phyloP scores from a whole-genome alignment of 2,329 filamentous ascomycete species.

The Elsinoe fawcettii region DNA sequence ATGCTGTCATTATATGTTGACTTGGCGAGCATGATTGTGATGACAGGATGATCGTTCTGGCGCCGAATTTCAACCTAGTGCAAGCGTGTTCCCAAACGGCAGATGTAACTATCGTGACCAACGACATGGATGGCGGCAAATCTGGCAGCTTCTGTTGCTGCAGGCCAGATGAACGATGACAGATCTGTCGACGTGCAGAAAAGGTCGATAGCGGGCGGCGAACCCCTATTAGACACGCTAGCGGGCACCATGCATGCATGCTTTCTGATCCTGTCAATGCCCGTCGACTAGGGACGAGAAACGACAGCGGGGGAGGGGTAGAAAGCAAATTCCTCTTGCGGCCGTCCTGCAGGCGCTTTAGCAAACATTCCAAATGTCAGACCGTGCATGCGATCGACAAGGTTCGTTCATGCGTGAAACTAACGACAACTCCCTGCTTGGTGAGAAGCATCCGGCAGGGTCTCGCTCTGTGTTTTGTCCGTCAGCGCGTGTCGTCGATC shows the following conservation, averaged over 20 bases:
- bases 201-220: background rate
- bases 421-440: background rate
- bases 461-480: background rate
- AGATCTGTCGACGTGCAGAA: conserved; percentile 4
- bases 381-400: background rate
- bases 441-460: background rate
- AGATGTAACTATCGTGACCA: background rate
- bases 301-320: conserved; percentile 10
- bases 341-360: background rate
- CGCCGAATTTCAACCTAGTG: background rate
- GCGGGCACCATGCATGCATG: background rate
- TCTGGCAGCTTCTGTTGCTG: background rate
- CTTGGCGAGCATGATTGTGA: background rate
- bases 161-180: conserved; percentile 7
- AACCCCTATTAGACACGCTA: conserved; percentile 14
- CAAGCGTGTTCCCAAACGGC: background rate
- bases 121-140: background rate
- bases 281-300: background rate
- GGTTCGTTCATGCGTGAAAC: background rate
- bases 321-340: conserved; percentile 1
- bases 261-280: background rate
- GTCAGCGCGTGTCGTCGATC: conserved; percentile 1
- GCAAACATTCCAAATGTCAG: conserved; percentile 12
- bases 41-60: background rate
- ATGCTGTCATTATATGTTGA: background rate